Evolutionary conservation across 148 eudicot species (phyloP), one percentile per base, ranked within the genome.

Genomic region (Rhododendron molle): DNA sequence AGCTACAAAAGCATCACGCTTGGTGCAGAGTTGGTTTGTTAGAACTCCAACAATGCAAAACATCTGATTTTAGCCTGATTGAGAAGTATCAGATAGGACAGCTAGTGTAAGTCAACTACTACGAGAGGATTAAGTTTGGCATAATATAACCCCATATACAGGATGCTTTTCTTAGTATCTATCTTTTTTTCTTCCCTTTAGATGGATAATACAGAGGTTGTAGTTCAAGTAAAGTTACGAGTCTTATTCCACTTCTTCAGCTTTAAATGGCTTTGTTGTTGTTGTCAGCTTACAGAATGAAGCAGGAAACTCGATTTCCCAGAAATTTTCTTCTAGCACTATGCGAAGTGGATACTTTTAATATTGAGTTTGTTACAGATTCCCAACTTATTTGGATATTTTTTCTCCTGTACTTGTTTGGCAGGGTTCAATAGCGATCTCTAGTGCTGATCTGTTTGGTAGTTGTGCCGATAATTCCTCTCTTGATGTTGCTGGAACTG

Each of bases 401-500:
- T 43, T 44, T 43, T 62, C 78, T 82, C 49, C 18, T 76, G 6
- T 76, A 36, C 47, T 28, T 76, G 16, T 86, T 40, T 89, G 69
- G 20, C 84, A 96, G 99, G 95, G 99, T 76, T 96, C 99, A 83
- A 88, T 88, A 73, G 87, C 99, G 56, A 96, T 96, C 86, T 96
- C 99, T 69, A 96, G 99, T 88, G 99, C 99, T 49, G 99, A 96
- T 88, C 95, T 96, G 8, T 96, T 96, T 87, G 98, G 98, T 80
- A 85, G 92, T 20, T 87, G 81, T 87, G 43, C 86, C 20, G 91
- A 90, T 44, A 76, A 83, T 85, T 78, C 90, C 26, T 23, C 85
- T 72, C 52, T 92, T 71, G 99, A 95, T 88, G 47, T 96, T 28
- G 83, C 92, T 81, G 98, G 97, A n/a, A 94, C 96, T 81, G 99